Base-by-base conservation (phyloP, 2,329 filamentous ascomycete species). In the Aspergillus tubingensis region DNA sequence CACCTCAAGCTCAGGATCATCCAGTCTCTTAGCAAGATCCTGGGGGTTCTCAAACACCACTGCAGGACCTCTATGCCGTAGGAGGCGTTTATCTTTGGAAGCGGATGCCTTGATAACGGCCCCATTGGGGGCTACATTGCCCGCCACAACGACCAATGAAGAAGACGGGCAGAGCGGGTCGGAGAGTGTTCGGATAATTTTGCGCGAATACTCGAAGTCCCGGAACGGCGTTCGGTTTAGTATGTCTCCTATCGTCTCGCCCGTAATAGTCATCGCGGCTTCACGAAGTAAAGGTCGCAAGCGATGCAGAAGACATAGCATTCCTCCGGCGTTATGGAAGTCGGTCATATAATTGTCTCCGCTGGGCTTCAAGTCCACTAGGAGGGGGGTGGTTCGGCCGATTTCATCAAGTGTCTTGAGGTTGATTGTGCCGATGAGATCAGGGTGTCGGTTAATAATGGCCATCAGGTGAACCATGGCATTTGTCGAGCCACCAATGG, bases 401-500 rank as follows among this genome's bases (percentile, higher is more conserved):
- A 83, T 78, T 3, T 80, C 76, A 48, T 83, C 80, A 52, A 83
- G 72, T 0, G 76, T 80, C 11, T 78, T 65, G n/a, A 83, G 65
- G 0, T 75, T 80, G 48, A 83, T 79, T 2, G 68, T 68, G 3
- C 79, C 79, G 27, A 76, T 73, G 5, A 83, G 61, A 1, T 71
- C 65, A 0, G 82, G 82, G 62, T 84, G 82, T 2, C 82, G 74
- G 54, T 83, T 83, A 15, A 82, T 81, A 23, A 85, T 78, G 10
- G 83, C 83, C 48, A 80, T 76, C 7, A 85, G 64, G 68, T 85
- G 83, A n/a, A 85, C 83, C 0, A 82, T 80, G 0, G 82, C 82
- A 63, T 85, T 85, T 3, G 82, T 84, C 32, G 80, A 82, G 7
- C 83, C 83, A 15, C 83, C 83, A 57, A 85, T 83, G 4, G 82